Evolutionary conservation across 2,329 filamentous ascomycete species (phyloP), one percentile per base, ranked within the genome.

Genomic region (Pseudogymnoascus sp.): DNA sequence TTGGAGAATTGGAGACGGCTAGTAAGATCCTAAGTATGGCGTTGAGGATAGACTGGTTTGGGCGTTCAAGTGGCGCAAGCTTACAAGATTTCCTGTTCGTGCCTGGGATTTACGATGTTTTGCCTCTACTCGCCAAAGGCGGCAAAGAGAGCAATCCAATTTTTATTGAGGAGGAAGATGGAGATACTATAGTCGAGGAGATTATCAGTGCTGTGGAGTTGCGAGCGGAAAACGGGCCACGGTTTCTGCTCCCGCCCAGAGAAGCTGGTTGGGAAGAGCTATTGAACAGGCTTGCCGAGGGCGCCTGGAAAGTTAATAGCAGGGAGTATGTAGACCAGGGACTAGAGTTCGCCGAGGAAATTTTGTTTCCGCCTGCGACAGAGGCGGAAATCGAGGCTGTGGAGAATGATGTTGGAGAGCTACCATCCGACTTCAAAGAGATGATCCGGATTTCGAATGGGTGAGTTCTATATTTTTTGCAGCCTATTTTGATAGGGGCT

Each of bases 61-160:
- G 40, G 10, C 21, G 40, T 45, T 40, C n/a, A 18, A 25, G 45
- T 36, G 64, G 60, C 3, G 48, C 40, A n/a, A 45, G 37, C 10
- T 59, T 65, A 39, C 37, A 60, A 9, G 25, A 59, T 10, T 65
- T 61, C 48, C 59, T 66, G 15, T 27, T 61, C 15, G 8, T 66
- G 40, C 64, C 64, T 15, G 64, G 62, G 18, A 64, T 66, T 39
- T 65, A 61, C 58, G 61, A 65, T 40, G 64, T 65, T 37, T 55
- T 66, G 48, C 64, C 64, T 6, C 29, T 66, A 7, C 35, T 66
- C 33, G 61, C 62, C 3, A 21, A 61, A 25, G 31, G 58, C 10
- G 64, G 62, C 3, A 65, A 64, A 18, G 58, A 65, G 27, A 36
- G 60, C 8, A 66, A 64, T 36, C 62, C 60, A 2, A 64, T 60